These are phyloP conservation scores for Russula earlei DNA, from an alignment of 768 basidiomycete species.

Conservation along the genomic window DNA sequence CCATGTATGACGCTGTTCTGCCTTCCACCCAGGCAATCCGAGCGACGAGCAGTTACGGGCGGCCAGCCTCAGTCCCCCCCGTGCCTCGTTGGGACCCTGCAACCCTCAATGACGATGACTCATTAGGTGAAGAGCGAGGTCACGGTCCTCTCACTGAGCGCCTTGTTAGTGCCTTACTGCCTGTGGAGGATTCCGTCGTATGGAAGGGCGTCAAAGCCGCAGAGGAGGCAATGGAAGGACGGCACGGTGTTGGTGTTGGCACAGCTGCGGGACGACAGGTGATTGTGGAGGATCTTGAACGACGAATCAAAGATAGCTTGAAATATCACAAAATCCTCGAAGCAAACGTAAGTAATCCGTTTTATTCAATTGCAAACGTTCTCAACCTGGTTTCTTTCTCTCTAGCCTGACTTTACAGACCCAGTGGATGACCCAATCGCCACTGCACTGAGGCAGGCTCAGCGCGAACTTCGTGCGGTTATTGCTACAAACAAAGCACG, in stretches of 20 bases:
- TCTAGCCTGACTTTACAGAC: conserved; percentile 61
- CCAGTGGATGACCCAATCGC: conserved; percentile 93
- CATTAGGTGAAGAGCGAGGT: conserved; percentile 65
- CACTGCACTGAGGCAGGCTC: conserved; percentile 80
- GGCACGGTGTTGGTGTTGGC: conserved; percentile 65
- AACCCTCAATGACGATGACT: conserved; percentile 61
- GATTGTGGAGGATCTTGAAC: conserved; percentile 73
- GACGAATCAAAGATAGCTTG: conserved; percentile 65
- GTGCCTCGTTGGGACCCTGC: conserved; percentile 77
- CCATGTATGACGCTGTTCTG: conserved; percentile 35
- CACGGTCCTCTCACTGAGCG: conserved; percentile 86
- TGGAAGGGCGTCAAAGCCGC: conserved; percentile 78
- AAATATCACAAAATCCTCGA: conserved; percentile 64
- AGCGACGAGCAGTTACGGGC: conserved; percentile 26
- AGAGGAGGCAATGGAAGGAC: conserved; percentile 76
- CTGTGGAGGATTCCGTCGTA: conserved; percentile 48
- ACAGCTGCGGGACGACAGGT: conserved; percentile 71
- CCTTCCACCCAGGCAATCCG: conserved; percentile 34
- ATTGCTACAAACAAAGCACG: conserved; percentile 78
- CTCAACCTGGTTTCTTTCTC: conserved; percentile 17
- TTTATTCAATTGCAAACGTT: not conserved
- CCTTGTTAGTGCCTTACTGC: conserved; percentile 62
- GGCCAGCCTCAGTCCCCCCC: conserved; percentile 36
- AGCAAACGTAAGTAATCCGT: conserved; percentile 46
- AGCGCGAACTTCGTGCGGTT: conserved; percentile 68